phyloP scores from a whole-genome alignment of 345 rosid species.

The Eucalyptus pumila region DNA sequence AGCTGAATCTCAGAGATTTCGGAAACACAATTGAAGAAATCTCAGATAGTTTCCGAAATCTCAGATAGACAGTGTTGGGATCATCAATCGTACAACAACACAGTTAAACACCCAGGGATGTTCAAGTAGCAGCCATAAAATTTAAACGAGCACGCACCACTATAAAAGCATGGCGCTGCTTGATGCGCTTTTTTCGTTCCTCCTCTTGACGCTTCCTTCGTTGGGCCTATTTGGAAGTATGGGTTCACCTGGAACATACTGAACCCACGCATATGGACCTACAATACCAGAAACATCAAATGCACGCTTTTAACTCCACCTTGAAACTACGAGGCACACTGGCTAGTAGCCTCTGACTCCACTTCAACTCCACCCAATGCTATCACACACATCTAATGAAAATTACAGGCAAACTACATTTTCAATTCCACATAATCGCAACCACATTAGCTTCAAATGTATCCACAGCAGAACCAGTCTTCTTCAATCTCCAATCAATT shows the following conservation, averaged over 20 bases:
- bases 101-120: not conserved
- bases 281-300: constrained; percentile 10
- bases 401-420: not conserved
- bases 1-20: not conserved
- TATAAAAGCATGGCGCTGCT: constrained; percentile 51
- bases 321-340: not conserved
- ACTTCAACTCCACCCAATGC: not conserved
- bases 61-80: not conserved
- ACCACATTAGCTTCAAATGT: not conserved
- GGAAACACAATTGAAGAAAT: not conserved
- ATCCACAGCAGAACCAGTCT: not conserved
- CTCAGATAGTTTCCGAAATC: too few relatives aligned
- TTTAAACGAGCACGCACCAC: constrained; percentile 11
- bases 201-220: constrained; percentile 60
- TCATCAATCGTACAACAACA: not conserved
- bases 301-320: not conserved
- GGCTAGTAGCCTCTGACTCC: not conserved
- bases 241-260: constrained; percentile 64
- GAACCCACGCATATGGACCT: constrained; percentile 86
- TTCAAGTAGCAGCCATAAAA: not conserved
- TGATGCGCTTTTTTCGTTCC: constrained; percentile 77
- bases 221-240: constrained; percentile 71
- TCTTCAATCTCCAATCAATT: not conserved
- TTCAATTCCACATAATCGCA: not conserved
- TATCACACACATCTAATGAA: not conserved